Evolutionary conservation across 1,284 basidiomycete genomes (phyloP), one percentile per base, ranked within the genome.

Genomic region (Microbotryum silenes-acaulis): DNA sequence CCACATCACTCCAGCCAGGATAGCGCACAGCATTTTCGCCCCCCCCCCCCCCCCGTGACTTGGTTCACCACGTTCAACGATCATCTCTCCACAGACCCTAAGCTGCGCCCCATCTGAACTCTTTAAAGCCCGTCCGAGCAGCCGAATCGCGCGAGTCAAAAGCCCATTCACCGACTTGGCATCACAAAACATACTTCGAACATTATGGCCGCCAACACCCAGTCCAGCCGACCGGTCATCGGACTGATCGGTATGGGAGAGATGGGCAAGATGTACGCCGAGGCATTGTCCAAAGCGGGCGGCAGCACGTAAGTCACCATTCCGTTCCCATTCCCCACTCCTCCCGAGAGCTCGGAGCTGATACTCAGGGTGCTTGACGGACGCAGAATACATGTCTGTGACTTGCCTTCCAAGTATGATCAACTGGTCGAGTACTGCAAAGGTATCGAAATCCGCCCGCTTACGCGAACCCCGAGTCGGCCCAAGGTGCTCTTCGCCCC

Each of bases 181-280:
- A 18, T 31, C 31, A 31, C 31, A 31, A 10, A 10, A 31, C 8
- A 7, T 18, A 10, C 12, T 18, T 16, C 3, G 37, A 42, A 18
- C 37, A 16, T 10, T 14, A 42, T 42, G 37, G 37, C 37, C 12
- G 37, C 37, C 12, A 42, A 42, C 14, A 5, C 16, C 9, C 37
- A 42, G 12, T 18, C 37, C 12, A 18, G 37, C 37, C 37, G 37
- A 42, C 14, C 60, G 10, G 44, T 54, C 18, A 56, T 68, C 25
- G 77, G 77, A 33, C 72, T 78, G 67, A 78, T 78, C 51, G 77
- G 77, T 8, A 77, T 77, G 75, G 77, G 75, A 42, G 75, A 91
- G 64, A 98, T 97, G 94, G 94, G 94, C 5, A 81, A 81, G 70
- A 89, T 98, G 87, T 98, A 97, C 75, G 91, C 92, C 0, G 82